Conservation (phyloP, 805 yeast genomes). For the Monosporozyma servazzii region DNA sequence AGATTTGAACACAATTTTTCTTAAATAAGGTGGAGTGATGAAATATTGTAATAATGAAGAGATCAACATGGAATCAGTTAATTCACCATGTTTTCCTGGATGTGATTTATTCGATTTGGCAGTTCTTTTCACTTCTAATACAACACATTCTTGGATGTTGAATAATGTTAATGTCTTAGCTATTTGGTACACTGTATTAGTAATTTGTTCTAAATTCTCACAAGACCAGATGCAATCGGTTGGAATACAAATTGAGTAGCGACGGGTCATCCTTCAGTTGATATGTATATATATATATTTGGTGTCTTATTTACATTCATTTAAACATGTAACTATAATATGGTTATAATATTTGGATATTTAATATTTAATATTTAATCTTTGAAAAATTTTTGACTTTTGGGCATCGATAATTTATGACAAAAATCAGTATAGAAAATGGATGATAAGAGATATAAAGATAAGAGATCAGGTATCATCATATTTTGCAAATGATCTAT, state of each 20-base stretch:
- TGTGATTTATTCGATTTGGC: neutral
- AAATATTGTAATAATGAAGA: constrained; percentile 70
- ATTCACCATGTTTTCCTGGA: constrained; percentile 1
- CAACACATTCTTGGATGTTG: constrained; percentile 64
- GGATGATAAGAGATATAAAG: neutral
- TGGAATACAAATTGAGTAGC: constrained; percentile 61
- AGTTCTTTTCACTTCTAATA: constrained; percentile 44
- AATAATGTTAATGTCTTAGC: constrained; percentile 66
- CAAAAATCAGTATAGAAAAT: neutral
- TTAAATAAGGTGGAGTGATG: constrained; percentile 76
- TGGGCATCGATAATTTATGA: constrained; percentile 21
- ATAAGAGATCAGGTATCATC: neutral
- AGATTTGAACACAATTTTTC: constrained; percentile 51
- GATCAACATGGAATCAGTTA: constrained; percentile 40
- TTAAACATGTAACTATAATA: neutral
- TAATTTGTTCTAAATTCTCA: constrained; percentile 60
- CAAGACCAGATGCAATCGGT: constrained; percentile 57
- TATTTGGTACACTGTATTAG: constrained; percentile 64
- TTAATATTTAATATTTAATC: neutral
- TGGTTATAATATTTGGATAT: neutral
- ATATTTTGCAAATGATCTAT: neutral
- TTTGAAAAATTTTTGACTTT: constrained; percentile 14
- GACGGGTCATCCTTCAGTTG: neutral
- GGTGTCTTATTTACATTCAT: neutral
- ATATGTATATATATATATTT: neutral